Evolutionary conservation across 768 basidiomycete species (phyloP), one percentile per base, ranked within the genome.

Genomic region (Kwoniella botswanensis): DNA sequence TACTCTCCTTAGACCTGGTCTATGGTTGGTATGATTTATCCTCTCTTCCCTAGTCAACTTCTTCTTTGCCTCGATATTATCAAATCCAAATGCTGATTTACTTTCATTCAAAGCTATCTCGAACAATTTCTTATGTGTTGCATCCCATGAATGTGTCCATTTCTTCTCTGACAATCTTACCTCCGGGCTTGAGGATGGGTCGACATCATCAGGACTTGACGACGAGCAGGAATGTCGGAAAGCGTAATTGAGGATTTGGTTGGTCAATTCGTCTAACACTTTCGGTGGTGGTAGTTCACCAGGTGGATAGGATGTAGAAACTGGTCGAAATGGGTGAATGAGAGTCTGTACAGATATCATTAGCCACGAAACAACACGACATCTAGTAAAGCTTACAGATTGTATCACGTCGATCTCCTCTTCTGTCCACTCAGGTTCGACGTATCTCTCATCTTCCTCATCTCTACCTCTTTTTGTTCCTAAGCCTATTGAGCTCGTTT

Each of bases 221-320:
- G 52, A 46, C 29, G 52, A 57, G 22, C 54, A 61, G 41, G 54
- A 41, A 21, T 62, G 44, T 7, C 68, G 29, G 58, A 76, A 70
- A 24, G 77, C 78, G 65, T 74, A 81, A 6, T 76, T 53, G 11
- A 82, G 63, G 57, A 83, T 77, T 67, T 83, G 81, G 42, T 76
- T 74, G 12, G 82, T 80, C 12, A 83, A 65, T 62, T 83, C 82
- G 60, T 83, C 82, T 13, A 83, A 63, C 22, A 78, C 74, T 11
- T 71, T 44, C 9, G 77, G 59, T 1, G 79, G 79, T 6, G 82
- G 82, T 9, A 83, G 70, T n/a, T 77, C 74, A 13, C 77, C 77
- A 0, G 82, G 82, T 11, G 82, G 81, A 68, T 75, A 83, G 3
- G 76, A 71, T 15, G 72, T 70, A 2, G 82, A 75, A 1, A 82